A percentile compares a stretch with the other conserved stretches of the same genome.
phyloP scores from a whole-genome alignment of 441 rosid genomes.

The Bocquillonia castaneifolia region DNA sequence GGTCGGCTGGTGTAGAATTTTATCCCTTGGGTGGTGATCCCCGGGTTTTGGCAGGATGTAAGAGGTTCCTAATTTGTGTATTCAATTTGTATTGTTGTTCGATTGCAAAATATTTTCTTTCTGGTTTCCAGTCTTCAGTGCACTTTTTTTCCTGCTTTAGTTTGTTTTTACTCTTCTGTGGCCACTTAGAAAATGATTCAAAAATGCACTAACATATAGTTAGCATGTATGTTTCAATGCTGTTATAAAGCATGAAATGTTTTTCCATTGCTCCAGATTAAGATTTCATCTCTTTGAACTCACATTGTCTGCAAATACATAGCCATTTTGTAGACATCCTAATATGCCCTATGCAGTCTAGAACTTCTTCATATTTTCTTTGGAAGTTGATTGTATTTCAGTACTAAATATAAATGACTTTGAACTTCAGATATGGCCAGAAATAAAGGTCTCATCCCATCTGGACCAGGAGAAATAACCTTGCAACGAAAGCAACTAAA shows the following conservation, averaged over 20 bases:
- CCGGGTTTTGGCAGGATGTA: conserved; percentile 92
- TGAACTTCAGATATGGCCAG: conserved; percentile 76
- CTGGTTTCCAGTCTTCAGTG: not conserved
- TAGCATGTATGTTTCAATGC: not conserved
- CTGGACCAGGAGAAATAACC: conserved; percentile 90
- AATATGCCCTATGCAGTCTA: not conserved
- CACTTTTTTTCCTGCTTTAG: not conserved
- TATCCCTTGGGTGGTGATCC: conserved; percentile 98
- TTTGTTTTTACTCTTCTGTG: not conserved
- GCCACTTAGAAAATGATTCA: not conserved
- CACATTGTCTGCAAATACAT: not conserved
- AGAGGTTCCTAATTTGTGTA: conserved; percentile 36
- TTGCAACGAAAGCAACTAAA: conserved; percentile 83
- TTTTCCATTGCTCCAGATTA: not conserved
- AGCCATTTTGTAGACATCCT: not conserved
- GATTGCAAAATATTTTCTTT: conserved; percentile 5
- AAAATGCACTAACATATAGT: not conserved
- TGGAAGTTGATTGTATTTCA: not conserved
- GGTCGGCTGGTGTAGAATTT: conserved; percentile 80
- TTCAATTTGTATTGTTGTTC: conserved; percentile 21
- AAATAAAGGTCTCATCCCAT: conserved; percentile 94
- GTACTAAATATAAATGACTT: conserved; percentile 15
- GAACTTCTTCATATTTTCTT: not conserved
- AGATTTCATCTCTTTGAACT: not conserved
- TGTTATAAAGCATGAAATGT: not conserved